These are phyloP conservation scores for Phaseolus coccineus DNA, from an alignment of 331 rosid species.

Conservation along the genomic window DNA sequence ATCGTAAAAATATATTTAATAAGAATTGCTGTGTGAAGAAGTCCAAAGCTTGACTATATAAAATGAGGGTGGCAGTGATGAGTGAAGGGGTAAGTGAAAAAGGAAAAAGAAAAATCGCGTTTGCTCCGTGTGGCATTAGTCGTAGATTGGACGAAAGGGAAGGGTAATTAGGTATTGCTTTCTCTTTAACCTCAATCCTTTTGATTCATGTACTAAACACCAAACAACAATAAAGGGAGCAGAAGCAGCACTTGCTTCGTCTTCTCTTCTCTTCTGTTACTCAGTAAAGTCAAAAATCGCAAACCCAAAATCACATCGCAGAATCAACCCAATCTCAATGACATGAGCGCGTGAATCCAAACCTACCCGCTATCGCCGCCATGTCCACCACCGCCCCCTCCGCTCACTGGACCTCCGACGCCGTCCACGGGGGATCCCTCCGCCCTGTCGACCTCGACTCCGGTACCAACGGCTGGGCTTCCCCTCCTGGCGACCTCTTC, in stretches of 20 bases:
- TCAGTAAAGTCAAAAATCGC: no score
- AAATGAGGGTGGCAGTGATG: no score
- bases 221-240: background rate
- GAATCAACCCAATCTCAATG: background rate
- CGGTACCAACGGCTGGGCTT: constrained; percentile 92
- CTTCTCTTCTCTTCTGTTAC: no score
- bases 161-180: background rate
- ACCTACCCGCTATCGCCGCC: background rate
- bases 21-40: no score
- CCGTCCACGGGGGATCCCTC: constrained; percentile 73
- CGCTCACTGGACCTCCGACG: constrained; percentile 63
- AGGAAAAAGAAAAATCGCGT: no score
- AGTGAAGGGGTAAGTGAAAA: no score
- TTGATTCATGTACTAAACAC: background rate
- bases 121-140: background rate
- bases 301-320: background rate
- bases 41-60: no score
- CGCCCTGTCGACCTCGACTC: constrained; percentile 70
- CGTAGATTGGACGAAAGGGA: background rate
- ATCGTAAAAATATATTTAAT: no score
- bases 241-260: background rate
- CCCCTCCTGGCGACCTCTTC: constrained; percentile 89
- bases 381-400: constrained; percentile 64
- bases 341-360: background rate
- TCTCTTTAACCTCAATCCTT: no score